phyloP scores from a whole-genome alignment of 805 yeast genomes.

The Blastobotrys americana region DNA sequence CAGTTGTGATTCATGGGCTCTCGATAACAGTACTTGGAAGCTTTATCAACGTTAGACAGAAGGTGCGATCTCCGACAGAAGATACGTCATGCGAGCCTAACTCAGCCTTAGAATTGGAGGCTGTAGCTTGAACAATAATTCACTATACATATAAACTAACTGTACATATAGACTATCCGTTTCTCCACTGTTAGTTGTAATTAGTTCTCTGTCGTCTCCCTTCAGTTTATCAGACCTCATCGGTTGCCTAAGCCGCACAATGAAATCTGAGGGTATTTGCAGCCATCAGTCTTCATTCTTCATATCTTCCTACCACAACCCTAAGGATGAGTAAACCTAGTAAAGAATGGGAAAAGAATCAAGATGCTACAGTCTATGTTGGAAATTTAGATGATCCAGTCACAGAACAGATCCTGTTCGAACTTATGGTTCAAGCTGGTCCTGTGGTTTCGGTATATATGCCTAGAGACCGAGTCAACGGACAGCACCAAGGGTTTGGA shows the following conservation, averaged over 20 bases:
- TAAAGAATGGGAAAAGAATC: slow-evolving; percentile 45
- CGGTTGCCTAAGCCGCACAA: background rate
- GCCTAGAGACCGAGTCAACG: slow-evolving; percentile 70
- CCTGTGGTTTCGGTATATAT: slow-evolving; percentile 64
- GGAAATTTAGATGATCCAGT: slow-evolving; percentile 78
- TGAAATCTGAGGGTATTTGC: too few relatives aligned
- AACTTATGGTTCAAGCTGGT: slow-evolving; percentile 76
- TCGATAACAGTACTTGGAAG: slow-evolving; percentile 16
- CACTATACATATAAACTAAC: too few relatives aligned
- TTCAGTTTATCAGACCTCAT: too few relatives aligned
- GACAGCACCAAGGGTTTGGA: slow-evolving; percentile 78
- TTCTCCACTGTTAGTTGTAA: too few relatives aligned
- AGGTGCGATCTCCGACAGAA: too few relatives aligned
- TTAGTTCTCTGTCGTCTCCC: too few relatives aligned
- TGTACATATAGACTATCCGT: too few relatives aligned
- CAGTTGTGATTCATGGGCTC: slow-evolving; percentile 69
- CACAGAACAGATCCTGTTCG: slow-evolving; percentile 65
- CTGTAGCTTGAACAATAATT: too few relatives aligned
- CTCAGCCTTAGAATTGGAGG: too few relatives aligned
- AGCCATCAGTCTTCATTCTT: too few relatives aligned
- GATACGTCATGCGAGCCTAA: too few relatives aligned
- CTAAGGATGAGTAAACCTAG: slow-evolving; percentile 14
- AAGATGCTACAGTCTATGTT: slow-evolving; percentile 61
- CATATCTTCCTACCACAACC: too few relatives aligned
- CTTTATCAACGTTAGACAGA: background rate